Conservation (phyloP, 116 monocot species). For the Cymodocea nodosa region DNA sequence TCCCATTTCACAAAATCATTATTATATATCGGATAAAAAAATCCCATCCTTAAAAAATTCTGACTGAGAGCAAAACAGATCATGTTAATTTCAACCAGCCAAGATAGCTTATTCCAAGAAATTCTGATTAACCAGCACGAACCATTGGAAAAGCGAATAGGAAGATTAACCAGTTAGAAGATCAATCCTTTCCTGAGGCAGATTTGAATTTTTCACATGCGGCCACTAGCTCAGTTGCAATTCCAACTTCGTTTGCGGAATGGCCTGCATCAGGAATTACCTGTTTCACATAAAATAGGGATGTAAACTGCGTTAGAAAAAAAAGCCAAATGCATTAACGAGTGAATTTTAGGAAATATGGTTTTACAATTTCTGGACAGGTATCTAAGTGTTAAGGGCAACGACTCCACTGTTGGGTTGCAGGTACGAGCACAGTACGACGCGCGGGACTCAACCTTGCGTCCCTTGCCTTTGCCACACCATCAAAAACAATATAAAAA, state of each 20-base stretch:
- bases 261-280: slow-evolving; percentile 89
- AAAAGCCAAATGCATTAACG: not conserved
- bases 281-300: slow-evolving; percentile 22
- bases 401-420: too few species aligned
- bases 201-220: slow-evolving; percentile 80
- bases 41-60: not conserved
- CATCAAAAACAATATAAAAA: too few species aligned
- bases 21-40: not conserved
- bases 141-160: too few species aligned
- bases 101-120: too few species aligned
- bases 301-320: not conserved
- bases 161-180: too few species aligned
- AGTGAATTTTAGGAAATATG: not conserved
- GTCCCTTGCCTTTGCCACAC: too few species aligned
- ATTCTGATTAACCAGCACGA: too few species aligned
- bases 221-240: slow-evolving; percentile 64
- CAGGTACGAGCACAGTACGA: too few species aligned
- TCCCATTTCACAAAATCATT: not conserved
- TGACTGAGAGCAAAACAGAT: too few species aligned
- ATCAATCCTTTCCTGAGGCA: slow-evolving; percentile 16
- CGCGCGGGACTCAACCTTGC: too few species aligned
- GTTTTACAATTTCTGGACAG: not conserved
- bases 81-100: too few species aligned
- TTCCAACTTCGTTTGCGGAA: slow-evolving; percentile 90
- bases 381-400: too few species aligned